Percentiles rank a stretch among this genome's conserved stretches.
phyloP scores from a whole-genome alignment of 805 yeast species.

The Ogataea allantospora region DNA sequence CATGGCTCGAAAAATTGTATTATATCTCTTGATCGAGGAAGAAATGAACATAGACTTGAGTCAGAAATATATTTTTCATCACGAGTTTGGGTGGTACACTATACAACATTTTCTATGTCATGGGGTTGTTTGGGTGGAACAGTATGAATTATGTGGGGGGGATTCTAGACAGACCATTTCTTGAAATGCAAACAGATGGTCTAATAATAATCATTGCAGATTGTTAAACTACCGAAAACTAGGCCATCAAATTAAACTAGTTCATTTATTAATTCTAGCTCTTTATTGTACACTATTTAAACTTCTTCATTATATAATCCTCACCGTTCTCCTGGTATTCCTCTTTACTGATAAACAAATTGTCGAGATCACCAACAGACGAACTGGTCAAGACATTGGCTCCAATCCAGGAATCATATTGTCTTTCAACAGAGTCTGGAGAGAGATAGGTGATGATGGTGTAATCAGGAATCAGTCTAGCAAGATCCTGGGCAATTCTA shows the following conservation, averaged over 20 bases:
- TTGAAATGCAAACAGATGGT: too few relatives aligned
- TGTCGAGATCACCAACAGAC: constrained; percentile 55
- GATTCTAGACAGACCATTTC: too few relatives aligned
- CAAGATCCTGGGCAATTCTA: constrained; percentile 53
- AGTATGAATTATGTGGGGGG: too few relatives aligned
- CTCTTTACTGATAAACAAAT: constrained; percentile 57
- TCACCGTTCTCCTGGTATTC: constrained; percentile 67
- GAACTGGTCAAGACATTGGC: constrained; percentile 58
- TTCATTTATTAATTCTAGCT: background rate
- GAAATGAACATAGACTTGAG: constrained; percentile 8
- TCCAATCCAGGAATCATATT: constrained; percentile 67
- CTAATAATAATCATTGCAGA: too few relatives aligned
- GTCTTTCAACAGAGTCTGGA: constrained; percentile 48
- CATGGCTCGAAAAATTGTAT: constrained; percentile 10
- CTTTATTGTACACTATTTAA: constrained; percentile 33
- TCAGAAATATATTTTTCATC: constrained; percentile 5
- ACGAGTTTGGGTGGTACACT: constrained; percentile 8
- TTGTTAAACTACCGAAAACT: too few relatives aligned
- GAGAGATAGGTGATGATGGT: constrained; percentile 40
- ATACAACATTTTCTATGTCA: background rate
- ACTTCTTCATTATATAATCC: constrained; percentile 42
- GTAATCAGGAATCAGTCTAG: constrained; percentile 52
- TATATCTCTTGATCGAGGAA: constrained; percentile 12
- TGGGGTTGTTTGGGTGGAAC: too few relatives aligned
- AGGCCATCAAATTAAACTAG: too few relatives aligned